phyloP scores from a whole-genome alignment of 2,329 filamentous ascomycete species.

The Hymenoscyphus salicellus region DNA sequence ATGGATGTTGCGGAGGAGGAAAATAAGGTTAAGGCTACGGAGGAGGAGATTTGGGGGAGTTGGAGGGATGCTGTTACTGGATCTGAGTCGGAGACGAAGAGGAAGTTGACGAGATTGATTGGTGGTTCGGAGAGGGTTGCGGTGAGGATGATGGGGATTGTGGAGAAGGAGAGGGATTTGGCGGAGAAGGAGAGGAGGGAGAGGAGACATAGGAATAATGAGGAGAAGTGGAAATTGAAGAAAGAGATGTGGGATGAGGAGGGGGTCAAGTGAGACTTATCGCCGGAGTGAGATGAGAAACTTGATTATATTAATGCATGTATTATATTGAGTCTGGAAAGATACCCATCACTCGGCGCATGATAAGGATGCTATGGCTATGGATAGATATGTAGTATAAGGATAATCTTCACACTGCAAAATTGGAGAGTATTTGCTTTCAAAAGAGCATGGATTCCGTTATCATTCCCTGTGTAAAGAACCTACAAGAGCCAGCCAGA shows the following conservation, averaged over 20 bases:
- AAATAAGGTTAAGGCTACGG: slow-evolving; percentile 28
- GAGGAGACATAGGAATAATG: slow-evolving; percentile 37
- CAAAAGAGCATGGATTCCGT: background rate
- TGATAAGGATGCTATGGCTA: background rate
- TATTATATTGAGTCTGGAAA: background rate
- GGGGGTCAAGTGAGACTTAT: slow-evolving; percentile 3
- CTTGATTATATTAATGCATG: background rate
- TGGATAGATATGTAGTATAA: background rate
- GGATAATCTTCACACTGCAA: background rate
- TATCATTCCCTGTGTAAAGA: slow-evolving; percentile 22
- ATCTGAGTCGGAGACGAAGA: background rate
- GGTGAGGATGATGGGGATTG: slow-evolving; percentile 15
- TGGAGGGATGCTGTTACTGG: background rate
- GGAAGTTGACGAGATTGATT: slow-evolving; percentile 37
- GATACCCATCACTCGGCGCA: background rate
- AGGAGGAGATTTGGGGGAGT: slow-evolving; percentile 14
- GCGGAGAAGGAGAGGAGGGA: slow-evolving; percentile 43
- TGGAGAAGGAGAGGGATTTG: slow-evolving; percentile 19
- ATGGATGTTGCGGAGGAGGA: slow-evolving; percentile 18
- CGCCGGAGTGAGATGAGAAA: background rate
- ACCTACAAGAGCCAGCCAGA: slow-evolving; percentile 16
- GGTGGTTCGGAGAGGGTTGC: slow-evolving; percentile 36
- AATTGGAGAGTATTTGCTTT: background rate
- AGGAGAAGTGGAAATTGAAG: slow-evolving; percentile 23
- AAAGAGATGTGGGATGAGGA: slow-evolving; percentile 7